A percentile compares a stretch with the other conserved stretches of the same genome.
Evolutionary conservation across 139 green algal genomes (phyloP).

Genomic region (Desmodesmus armatus): DNA sequence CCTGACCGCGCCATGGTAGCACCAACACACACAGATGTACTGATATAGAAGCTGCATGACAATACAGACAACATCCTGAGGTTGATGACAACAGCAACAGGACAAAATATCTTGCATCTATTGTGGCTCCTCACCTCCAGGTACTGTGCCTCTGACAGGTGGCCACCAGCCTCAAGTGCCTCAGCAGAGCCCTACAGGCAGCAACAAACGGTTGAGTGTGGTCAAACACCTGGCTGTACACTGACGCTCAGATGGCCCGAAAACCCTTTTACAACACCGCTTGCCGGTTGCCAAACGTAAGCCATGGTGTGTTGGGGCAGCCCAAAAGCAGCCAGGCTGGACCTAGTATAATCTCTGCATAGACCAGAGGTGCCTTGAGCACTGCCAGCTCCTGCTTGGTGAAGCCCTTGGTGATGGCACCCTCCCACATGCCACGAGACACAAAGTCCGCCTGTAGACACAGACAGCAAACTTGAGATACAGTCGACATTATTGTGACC

Average conservation of each 20-base stretch:
- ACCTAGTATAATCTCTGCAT: conserved; percentile 52
- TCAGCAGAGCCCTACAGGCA: conserved; percentile 43
- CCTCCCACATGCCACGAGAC: conserved; percentile 18
- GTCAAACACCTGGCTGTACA: too few species aligned
- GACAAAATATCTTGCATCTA: too few species aligned
- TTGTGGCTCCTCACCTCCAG: conserved; percentile 68
- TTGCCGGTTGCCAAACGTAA: neutral
- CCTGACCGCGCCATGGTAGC: too few species aligned
- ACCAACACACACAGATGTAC: too few species aligned
- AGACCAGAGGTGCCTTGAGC: conserved; percentile 66
- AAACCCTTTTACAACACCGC: neutral
- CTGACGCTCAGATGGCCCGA: neutral
- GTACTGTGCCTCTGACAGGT: conserved; percentile 70
- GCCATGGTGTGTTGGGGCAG: too few species aligned
- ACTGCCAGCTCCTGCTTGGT: conserved; percentile 24
- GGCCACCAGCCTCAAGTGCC: conserved; percentile 60
- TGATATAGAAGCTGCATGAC: too few species aligned
- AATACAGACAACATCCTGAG: too few species aligned
- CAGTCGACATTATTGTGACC: too few species aligned
- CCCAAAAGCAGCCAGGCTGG: conserved; percentile 66
- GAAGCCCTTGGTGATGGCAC: conserved; percentile 12
- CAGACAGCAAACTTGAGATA: too few species aligned
- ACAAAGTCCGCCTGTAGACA: conserved; percentile 47
- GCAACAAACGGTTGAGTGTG: neutral
- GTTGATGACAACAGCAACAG: too few species aligned